Conservation (phyloP, 2,329 filamentous ascomycete genomes). For the Curvularia lunata region DNA sequence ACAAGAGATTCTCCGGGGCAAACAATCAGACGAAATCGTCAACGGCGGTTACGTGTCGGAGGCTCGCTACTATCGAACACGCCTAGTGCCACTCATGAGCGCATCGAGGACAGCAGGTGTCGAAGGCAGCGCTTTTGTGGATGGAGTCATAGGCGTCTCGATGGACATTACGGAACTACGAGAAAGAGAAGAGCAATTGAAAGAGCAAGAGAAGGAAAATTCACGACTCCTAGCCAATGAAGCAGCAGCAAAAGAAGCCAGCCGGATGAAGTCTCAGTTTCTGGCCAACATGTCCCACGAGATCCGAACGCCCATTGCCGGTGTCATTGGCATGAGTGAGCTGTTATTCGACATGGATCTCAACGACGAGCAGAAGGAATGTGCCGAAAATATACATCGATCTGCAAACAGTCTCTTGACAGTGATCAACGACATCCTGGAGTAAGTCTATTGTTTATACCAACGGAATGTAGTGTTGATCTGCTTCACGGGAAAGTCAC, state of each 20-base stretch:
- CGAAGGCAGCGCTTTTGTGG: slow-evolving; percentile 61
- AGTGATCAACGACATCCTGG: slow-evolving; percentile 89
- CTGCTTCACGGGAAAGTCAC: not conserved
- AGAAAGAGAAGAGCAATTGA: slow-evolving; percentile 66
- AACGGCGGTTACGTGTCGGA: slow-evolving; percentile 64
- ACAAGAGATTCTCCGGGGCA: slow-evolving; percentile 68
- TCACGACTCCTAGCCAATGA: slow-evolving; percentile 74
- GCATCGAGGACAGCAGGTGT: slow-evolving; percentile 62
- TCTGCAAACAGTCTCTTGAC: slow-evolving; percentile 83
- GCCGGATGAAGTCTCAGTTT: slow-evolving; percentile 79
- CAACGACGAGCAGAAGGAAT: slow-evolving; percentile 74
- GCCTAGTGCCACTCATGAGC: slow-evolving; percentile 70
- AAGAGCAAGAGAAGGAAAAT: slow-evolving; percentile 71
- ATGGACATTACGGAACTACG: slow-evolving; percentile 80
- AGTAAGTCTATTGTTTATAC: slow-evolving; percentile 45
- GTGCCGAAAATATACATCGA: slow-evolving; percentile 77
- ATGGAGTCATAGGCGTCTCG: slow-evolving; percentile 78
- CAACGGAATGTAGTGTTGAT: not conserved
- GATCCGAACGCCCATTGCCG: slow-evolving; percentile 78
- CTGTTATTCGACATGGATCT: slow-evolving; percentile 72
- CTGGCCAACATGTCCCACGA: slow-evolving; percentile 84
- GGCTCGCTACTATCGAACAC: slow-evolving; percentile 72
- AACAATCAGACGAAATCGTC: slow-evolving; percentile 64
- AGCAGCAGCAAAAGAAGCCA: slow-evolving; percentile 79
- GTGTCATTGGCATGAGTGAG: slow-evolving; percentile 81